Percentiles rank a stretch among this genome's conserved stretches.
phyloP scores from a whole-genome alignment of 257 asterid genomes.

The Nicotiana obtusifolia region DNA sequence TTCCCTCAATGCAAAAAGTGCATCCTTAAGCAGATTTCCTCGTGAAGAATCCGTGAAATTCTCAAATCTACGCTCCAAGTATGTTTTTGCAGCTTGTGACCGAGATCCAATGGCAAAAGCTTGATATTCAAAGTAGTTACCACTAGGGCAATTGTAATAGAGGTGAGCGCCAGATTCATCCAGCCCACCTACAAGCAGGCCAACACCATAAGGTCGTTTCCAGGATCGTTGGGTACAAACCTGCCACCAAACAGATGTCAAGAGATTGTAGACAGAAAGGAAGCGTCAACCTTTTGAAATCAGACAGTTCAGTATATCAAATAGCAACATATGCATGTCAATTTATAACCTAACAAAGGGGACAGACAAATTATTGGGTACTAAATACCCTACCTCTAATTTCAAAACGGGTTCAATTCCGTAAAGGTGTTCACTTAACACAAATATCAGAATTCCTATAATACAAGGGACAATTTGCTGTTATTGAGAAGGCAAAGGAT shows the following conservation, averaged over 20 bases:
- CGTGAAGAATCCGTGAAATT: constrained; percentile 57
- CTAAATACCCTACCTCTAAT: neutral
- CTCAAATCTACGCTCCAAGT: constrained; percentile 72
- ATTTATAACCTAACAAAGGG: neutral
- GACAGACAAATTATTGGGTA: neutral
- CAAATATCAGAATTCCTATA: neutral
- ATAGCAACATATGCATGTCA: neutral
- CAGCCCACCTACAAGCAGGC: constrained; percentile 86
- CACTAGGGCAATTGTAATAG: constrained; percentile 93
- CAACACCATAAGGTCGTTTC: constrained; percentile 96
- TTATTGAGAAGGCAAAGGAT: neutral
- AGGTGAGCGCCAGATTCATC: constrained; percentile 98
- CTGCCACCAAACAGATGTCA: constrained; percentile 26
- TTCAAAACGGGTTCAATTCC: neutral
- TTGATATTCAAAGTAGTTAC: constrained; percentile 90
- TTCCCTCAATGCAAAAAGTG: constrained; percentile 87
- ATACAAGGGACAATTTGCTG: neutral
- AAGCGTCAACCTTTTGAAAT: neutral
- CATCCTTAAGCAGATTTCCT: constrained; percentile 73
- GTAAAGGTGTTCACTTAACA: neutral
- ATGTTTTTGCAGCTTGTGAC: constrained; percentile 98
- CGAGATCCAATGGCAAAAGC: constrained; percentile 96
- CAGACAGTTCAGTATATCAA: neutral
- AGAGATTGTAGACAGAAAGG: neutral
- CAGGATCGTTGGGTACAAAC: constrained; percentile 97